Percentiles rank a stretch among this genome's conserved stretches.
Evolutionary conservation across 179 eudicot species (phyloP).

Genomic region (Heliamphora pulchella): DNA sequence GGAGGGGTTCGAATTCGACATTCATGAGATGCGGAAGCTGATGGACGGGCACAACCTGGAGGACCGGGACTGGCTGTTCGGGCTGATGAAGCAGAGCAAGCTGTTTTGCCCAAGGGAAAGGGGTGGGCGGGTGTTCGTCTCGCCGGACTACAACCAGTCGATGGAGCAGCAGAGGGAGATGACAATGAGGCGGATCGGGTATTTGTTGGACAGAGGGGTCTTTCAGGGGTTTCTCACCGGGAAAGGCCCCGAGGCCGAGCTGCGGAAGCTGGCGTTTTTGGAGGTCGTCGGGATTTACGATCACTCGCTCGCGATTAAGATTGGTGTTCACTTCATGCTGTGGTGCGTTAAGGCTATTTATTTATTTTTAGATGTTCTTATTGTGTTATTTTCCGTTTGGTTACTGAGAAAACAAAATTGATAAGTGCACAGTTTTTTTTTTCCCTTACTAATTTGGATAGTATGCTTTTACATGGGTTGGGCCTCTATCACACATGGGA

Average conservation of each 20-base stretch:
- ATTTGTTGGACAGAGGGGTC: conserved; percentile 45
- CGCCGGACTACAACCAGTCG: conserved; percentile 63
- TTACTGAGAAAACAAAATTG: no score
- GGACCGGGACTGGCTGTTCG: conserved; percentile 71
- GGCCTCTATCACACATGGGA: no score
- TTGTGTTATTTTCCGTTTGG: no score
- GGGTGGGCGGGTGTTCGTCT: conserved; percentile 49
- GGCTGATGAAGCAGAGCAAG: conserved; percentile 44
- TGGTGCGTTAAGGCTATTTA: conserved; percentile 38
- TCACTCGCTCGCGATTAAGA: conserved; percentile 72
- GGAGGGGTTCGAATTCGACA: conserved; percentile 39
- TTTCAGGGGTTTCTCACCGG: conserved; percentile 65
- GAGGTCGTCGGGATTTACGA: conserved; percentile 57
- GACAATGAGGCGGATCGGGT: conserved; percentile 57
- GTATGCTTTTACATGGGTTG: no score
- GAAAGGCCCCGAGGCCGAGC: conserved; percentile 43
- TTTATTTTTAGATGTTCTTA: no score
- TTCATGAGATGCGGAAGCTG: conserved; percentile 40
- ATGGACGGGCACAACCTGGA: conserved; percentile 57
- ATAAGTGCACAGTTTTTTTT: neutral
- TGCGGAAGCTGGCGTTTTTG: conserved; percentile 56
- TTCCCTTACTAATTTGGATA: neutral
- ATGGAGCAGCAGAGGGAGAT: conserved; percentile 88
- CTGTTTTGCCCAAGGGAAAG: conserved; percentile 50
- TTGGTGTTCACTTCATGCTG: conserved; percentile 77